Conservation (phyloP, 352 stramenopile species). For the Pythium plurisporium region DNA sequence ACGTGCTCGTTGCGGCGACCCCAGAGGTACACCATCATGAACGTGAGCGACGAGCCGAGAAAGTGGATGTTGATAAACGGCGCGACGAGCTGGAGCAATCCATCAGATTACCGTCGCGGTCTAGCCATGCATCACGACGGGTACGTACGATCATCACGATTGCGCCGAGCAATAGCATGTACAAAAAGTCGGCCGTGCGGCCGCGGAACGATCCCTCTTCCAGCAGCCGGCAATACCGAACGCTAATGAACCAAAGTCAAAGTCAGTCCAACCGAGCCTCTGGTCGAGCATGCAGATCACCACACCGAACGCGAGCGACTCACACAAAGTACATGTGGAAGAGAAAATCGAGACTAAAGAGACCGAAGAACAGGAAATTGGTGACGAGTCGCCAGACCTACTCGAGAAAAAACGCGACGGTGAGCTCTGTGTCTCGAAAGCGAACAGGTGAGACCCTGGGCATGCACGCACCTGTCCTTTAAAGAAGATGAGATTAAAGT, state of each 20-base stretch:
- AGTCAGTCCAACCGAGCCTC: background rate
- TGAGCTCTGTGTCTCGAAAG: background rate
- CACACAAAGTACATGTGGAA: conserved; percentile 99
- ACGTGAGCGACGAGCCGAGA: conserved; percentile 97
- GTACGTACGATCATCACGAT: conserved; percentile 89
- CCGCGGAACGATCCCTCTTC: conserved; percentile 98
- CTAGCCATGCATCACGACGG: background rate
- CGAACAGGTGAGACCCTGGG: background rate
- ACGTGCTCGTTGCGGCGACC: conserved; percentile 94
- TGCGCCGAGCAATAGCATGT: conserved; percentile 97
- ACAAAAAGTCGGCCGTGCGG: conserved; percentile 96
- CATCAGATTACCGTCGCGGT: background rate
- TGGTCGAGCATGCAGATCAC: too few species aligned
- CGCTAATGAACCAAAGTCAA: conserved; percentile 31
- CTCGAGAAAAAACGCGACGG: too few species aligned
- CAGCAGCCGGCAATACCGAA: conserved; percentile 95
- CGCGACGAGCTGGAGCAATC: conserved; percentile 75
- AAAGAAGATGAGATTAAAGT: conserved; percentile 96
- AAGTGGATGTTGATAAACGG: conserved; percentile 97
- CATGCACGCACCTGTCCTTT: conserved; percentile 87
- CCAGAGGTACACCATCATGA: conserved; percentile 99
- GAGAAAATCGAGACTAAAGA: conserved; percentile 98
- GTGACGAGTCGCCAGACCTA: conserved; percentile 95
- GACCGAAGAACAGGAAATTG: conserved; percentile 99
- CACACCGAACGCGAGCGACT: conserved; percentile 10